phyloP scores from a whole-genome alignment of 73 alveolate genomes.

The Urostyla sp. region DNA sequence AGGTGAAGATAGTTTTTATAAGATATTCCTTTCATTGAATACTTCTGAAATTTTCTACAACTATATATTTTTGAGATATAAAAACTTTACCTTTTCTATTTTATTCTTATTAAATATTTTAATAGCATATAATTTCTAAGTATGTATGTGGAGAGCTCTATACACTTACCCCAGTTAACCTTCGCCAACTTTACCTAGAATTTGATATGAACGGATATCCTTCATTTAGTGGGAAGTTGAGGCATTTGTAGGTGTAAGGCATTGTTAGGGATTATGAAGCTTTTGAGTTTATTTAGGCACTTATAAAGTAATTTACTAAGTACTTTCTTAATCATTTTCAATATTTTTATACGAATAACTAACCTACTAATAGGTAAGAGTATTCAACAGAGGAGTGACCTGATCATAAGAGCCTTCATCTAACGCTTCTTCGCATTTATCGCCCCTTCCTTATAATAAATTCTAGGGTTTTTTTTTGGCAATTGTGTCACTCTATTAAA shows the following conservation, averaged over 20 bases:
- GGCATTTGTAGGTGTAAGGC: conserved; percentile 16
- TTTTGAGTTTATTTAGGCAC: too few species aligned
- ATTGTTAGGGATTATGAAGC: neutral
- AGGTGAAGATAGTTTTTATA: conserved; percentile 74
- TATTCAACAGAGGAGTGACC: conserved; percentile 17
- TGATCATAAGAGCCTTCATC: neutral
- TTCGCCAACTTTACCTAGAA: conserved; percentile 40
- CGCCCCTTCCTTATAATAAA: neutral
- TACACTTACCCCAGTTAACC: conserved; percentile 39
- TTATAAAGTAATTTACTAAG: too few species aligned
- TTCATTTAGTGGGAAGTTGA: conserved; percentile 2
- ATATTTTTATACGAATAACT: neutral
- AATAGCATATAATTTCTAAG: conserved; percentile 21
- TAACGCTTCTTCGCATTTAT: neutral
- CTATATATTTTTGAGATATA: neutral
- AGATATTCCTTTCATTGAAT: conserved; percentile 77
- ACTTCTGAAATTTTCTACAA: conserved; percentile 67
- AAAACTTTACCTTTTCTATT: conserved; percentile 24
- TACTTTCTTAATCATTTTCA: neutral
- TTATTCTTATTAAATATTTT: conserved; percentile 37
- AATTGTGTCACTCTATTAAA: conserved; percentile 45
- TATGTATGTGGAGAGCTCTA: conserved; percentile 23
- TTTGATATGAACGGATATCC: conserved; percentile 12
- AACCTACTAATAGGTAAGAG: neutral
- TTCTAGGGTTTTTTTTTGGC: conserved; percentile 12